Conservation (phyloP, 2,329 filamentous ascomycete species). For the Aspergillus sp. region DNA sequence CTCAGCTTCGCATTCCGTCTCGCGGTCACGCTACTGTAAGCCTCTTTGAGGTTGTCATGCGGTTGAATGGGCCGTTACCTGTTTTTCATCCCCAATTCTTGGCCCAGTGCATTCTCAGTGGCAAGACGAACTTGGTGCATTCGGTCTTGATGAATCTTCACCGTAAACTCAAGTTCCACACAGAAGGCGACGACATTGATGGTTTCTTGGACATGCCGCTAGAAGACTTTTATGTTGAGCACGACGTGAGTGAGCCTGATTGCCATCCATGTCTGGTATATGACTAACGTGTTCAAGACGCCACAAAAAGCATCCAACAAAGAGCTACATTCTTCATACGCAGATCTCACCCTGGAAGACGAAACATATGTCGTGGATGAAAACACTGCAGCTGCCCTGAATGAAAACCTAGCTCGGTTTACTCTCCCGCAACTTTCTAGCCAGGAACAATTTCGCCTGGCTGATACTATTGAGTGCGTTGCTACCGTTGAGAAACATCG, state of each 20-base stretch:
- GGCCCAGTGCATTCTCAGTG: slow-evolving; percentile 79
- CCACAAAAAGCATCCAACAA: slow-evolving; percentile 45
- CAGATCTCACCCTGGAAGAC: slow-evolving; percentile 50
- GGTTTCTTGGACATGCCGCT: slow-evolving; percentile 66
- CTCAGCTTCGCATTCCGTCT: slow-evolving; percentile 52
- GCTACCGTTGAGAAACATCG: slow-evolving; percentile 82
- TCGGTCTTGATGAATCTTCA: slow-evolving; percentile 70
- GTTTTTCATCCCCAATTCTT: slow-evolving; percentile 91
- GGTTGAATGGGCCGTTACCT: slow-evolving; percentile 82
- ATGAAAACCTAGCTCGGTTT: slow-evolving; percentile 72
- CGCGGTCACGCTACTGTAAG: slow-evolving; percentile 57
- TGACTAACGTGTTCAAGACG: slow-evolving; percentile 28
- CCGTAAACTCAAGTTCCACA: slow-evolving; percentile 76
- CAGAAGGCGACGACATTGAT: slow-evolving; percentile 77
- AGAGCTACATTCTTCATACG: slow-evolving; percentile 52
- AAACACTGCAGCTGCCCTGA: slow-evolving; percentile 66
- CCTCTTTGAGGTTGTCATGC: slow-evolving; percentile 77
- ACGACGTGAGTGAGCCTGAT: slow-evolving; percentile 38
- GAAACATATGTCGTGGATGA: slow-evolving; percentile 69
- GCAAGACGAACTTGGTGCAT: slow-evolving; percentile 71
- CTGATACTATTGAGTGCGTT: slow-evolving; percentile 80
- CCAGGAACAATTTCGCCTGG: slow-evolving; percentile 81
- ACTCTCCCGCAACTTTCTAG: slow-evolving; percentile 78
- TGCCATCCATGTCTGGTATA: neutral
- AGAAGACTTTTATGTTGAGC: slow-evolving; percentile 48